Base-by-base conservation (phyloP, 306 rosid species). In the Inga laurina region DNA sequence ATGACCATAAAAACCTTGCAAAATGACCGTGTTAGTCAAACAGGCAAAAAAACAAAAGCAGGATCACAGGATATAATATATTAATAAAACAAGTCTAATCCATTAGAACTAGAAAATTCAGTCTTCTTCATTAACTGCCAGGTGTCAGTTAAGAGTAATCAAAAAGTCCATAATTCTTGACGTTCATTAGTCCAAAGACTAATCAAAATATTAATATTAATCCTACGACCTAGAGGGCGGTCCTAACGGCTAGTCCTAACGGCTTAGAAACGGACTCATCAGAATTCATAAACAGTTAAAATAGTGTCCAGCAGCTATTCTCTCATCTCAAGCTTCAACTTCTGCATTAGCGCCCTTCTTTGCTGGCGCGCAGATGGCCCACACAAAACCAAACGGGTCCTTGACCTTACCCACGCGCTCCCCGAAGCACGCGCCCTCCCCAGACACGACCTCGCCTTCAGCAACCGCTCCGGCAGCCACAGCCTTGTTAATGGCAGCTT, bases 341-440 rank as follows among this genome's bases (percentile, higher is more conserved):
- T 80, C 85, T 37, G 44, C 79, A 10, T 51, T 84, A 10, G 5
- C 74, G 43, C n/a, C 10, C 78, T 80, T 69, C 80, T 85, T 83
- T 2, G 24, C 84, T 0, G 87, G 77, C 0, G 93, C 19, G 56
- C 84, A 45, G 35, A 93, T 56, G 12, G 61, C 43, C 98, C 98
- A 95, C 45, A 79, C 41, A 54, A 86, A 79, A 3, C 98, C 97
- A 54, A 86, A 95, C 0, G 94, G 97, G 22, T 95, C 98, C 86
- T 81, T 93, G n/a, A 95, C 80, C 86, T 82, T 86, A 2, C 87
- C 97, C 41, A 87, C 91, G 88, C 88, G 89, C 83, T 89, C 89
- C 1, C 89, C 92, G 3, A 80, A 76, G 49, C 88, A 81, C 77
- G 93, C 88, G 79, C 85, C 93, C 2, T 93, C 96, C 11, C 85